These are phyloP conservation scores for Tricholoma bakamatsutake DNA, from an alignment of 768 basidiomycete genomes.

Conservation along the genomic window DNA sequence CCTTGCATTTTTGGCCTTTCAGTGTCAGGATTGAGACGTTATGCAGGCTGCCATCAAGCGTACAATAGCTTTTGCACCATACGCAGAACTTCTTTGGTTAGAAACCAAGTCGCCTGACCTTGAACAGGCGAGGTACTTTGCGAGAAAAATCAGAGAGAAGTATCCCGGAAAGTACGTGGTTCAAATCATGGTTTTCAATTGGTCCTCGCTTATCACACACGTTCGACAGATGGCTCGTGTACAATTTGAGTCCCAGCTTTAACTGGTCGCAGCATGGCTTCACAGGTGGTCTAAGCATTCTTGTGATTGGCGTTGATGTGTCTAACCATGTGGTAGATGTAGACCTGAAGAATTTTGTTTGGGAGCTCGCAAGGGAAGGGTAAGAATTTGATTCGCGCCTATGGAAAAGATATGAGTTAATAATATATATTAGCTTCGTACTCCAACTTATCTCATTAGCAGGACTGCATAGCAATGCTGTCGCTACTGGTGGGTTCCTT, in stretches of 20 bases:
- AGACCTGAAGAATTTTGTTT: constrained; percentile 79
- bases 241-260: constrained; percentile 92
- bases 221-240: constrained; percentile 69
- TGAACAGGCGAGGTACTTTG: constrained; percentile 71
- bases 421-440: constrained; percentile 55
- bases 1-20: not conserved
- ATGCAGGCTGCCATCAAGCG: constrained; percentile 72
- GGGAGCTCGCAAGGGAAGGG: constrained; percentile 90
- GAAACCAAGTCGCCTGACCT: constrained; percentile 90
- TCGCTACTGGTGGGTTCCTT: constrained; percentile 53
- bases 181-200: not conserved
- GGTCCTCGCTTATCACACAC: constrained; percentile 1
- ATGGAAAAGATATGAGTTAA: not conserved
- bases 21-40: constrained; percentile 3
- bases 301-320: constrained; percentile 1
- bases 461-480: constrained; percentile 83
- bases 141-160: constrained; percentile 63
- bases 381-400: constrained; percentile 22
- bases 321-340: constrained; percentile 37
- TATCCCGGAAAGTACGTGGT: constrained; percentile 63
- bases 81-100: constrained; percentile 88
- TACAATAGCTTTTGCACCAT: constrained; percentile 72
- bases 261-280: constrained; percentile 88
- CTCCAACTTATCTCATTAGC: constrained; percentile 87
- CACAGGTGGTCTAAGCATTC: constrained; percentile 35